Base-by-base conservation (phyloP, 192 early-diverging fungal species). In the Spizellomyces sp. region DNA sequence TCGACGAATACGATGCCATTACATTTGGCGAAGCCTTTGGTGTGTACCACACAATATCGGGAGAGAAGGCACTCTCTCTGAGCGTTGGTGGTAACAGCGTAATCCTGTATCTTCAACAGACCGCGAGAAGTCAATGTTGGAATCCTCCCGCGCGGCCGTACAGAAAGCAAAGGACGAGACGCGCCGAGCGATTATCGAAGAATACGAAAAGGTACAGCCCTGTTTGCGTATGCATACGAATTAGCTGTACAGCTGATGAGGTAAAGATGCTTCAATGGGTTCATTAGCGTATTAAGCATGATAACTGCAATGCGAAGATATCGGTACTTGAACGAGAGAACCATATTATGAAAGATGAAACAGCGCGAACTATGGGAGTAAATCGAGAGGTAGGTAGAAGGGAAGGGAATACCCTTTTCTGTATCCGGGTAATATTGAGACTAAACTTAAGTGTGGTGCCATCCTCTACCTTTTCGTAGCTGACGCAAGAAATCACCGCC, bases 1-100 rank as follows among this genome's bases (percentile, higher is more conserved):
- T 81, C 9, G 77, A 81, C 9, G 70, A 76, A 52, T 81, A 74
- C 66, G 76, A 70, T 58, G 58, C 45, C 52, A 68, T 48, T 65
- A 78, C 36, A 12, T 57, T 48, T 61, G 75, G 46, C 9, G 21
- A n/a, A 45, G 70, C 58, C 36, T 56, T 73, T 46, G 48, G 66
- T 59, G 21, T 17, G 56, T 22, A 47, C 54, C 27, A 36, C 27
- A 55, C n/a, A 63, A 56, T 22, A 56, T n/a, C 22, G 54, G 22
- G 54, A 56, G 22, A 56, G 54, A 19, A 22, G 22, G 22, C 54
- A 56, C 22, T 56, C 22, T 7, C n/a, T n/a, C 54, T 19, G 22
- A 19, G 54, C n/a, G 22, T 7, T 56, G 54, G 22, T 56, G 27
- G 27, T 36, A 36, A 36, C 27, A 36, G 54, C 54, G 22, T 56